Evolutionary conservation across 176 grass and related monocot genomes (phyloP).

Genomic region (Alloteropsis semialata): DNA sequence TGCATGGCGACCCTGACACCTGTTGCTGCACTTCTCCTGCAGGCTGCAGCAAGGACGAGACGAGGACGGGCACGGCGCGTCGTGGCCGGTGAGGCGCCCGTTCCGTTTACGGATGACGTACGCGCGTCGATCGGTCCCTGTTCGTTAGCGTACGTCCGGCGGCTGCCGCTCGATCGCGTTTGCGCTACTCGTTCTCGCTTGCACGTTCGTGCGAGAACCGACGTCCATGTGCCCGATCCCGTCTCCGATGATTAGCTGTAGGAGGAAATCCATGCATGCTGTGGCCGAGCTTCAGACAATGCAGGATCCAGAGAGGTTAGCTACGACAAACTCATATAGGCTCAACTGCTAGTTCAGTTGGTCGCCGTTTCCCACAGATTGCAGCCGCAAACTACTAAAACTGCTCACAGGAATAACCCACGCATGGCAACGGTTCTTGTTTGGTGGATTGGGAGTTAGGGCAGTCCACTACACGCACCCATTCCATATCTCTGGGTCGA

Average conservation of each 20-base stretch:
- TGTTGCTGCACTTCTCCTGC: conserved; percentile 10
- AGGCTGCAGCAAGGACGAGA: not conserved
- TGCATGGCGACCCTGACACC: not conserved
- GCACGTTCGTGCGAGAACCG: conserved; percentile 19
- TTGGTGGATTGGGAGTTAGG: not conserved
- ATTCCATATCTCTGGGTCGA: not conserved
- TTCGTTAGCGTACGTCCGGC: not conserved
- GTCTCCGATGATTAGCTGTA: not conserved
- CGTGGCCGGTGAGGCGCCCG: not conserved
- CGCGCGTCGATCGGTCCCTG: not conserved
- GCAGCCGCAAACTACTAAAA: not conserved
- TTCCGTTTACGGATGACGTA: not conserved
- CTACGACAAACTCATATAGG: not conserved
- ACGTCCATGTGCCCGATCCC: not conserved
- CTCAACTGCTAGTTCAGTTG: no score
- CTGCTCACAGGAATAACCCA: not conserved
- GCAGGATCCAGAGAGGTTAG: not conserved
- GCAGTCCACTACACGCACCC: not conserved
- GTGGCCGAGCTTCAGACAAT: not conserved
- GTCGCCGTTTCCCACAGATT: not conserved
- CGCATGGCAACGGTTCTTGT: not conserved
- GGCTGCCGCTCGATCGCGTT: not conserved
- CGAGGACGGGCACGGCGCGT: no score
- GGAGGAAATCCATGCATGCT: not conserved
- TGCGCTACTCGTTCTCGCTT: not conserved